Evolutionary conservation across 768 basidiomycete species (phyloP).

Genomic region (Inosperma sp.): DNA sequence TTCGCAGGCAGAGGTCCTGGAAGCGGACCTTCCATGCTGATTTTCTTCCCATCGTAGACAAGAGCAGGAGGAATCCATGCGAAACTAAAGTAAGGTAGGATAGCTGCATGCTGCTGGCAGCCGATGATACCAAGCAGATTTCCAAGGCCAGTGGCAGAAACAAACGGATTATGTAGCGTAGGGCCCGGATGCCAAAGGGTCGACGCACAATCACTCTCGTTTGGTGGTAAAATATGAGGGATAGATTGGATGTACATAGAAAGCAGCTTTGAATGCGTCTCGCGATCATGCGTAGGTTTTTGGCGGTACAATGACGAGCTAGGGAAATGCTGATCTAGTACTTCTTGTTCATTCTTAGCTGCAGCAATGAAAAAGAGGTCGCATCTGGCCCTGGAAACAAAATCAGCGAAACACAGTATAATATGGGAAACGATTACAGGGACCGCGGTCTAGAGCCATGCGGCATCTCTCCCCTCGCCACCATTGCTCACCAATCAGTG

Average conservation of each 20-base stretch:
- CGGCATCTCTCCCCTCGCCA: slow-evolving; percentile 25
- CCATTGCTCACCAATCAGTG: slow-evolving; percentile 24
- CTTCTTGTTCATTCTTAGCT: slow-evolving; percentile 2
- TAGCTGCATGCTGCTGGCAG: slow-evolving; percentile 24
- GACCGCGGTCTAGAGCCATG: slow-evolving; percentile 28
- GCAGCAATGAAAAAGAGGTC: slow-evolving; percentile 18
- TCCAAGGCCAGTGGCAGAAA: slow-evolving; percentile 17
- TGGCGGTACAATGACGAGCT: slow-evolving; percentile 6
- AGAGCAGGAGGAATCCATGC: slow-evolving; percentile 12
- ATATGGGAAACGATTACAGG: slow-evolving; percentile 24
- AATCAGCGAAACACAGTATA: slow-evolving; percentile 5
- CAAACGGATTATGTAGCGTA: slow-evolving; percentile 24
- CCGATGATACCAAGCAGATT: slow-evolving; percentile 26
- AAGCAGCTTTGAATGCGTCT: slow-evolving; percentile 19
- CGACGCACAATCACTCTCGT: slow-evolving; percentile 13
- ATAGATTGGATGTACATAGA: slow-evolving; percentile 20
- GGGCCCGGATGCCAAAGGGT: slow-evolving; percentile 30
- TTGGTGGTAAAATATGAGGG: slow-evolving; percentile 23
- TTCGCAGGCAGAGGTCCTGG: slow-evolving; percentile 7
- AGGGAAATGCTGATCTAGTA: not conserved
- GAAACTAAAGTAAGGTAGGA: slow-evolving; percentile 15
- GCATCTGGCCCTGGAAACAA: slow-evolving; percentile 15
- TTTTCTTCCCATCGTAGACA: slow-evolving; percentile 13
- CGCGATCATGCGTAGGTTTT: slow-evolving; percentile 17
- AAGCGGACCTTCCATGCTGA: slow-evolving; percentile 1